A percentile compares a stretch with the other conserved stretches of the same genome.
These are phyloP conservation scores for Drechslerella dactyloides DNA, from an alignment of 2,329 filamentous ascomycete species.

Conservation along the genomic window DNA sequence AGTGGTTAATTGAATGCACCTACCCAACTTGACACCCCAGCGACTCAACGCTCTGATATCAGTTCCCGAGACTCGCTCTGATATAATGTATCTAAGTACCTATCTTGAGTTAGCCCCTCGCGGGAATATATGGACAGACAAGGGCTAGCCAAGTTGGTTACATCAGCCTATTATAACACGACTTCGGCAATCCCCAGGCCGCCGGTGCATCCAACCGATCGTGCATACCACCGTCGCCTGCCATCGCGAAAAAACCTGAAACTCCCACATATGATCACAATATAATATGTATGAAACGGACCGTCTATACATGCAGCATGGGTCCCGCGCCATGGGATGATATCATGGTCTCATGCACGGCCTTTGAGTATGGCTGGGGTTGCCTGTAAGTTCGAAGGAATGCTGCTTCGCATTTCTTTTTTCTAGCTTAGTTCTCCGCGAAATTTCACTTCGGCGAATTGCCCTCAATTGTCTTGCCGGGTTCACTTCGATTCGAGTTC, in stretches of 20 bases:
- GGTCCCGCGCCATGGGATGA: constrained; percentile 10
- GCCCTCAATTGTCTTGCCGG: neutral
- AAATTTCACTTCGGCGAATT: constrained; percentile 22
- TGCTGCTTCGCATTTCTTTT: neutral
- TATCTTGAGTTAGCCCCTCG: too few species aligned
- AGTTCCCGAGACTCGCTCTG: too few species aligned
- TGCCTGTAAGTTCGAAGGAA: neutral
- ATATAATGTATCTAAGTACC: too few species aligned
- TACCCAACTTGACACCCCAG: neutral
- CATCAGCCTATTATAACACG: neutral
- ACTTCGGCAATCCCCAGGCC: neutral
- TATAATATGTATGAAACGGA: constrained; percentile 16
- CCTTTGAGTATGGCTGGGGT: neutral
- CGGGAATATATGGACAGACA: too few species aligned
- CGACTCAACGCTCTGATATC: too few species aligned
- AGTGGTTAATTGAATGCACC: neutral
- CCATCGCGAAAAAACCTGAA: constrained; percentile 6
- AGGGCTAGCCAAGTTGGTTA: neutral
- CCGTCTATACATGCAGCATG: constrained; percentile 3
- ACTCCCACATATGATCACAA: constrained; percentile 11
- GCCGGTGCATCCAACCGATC: neutral
- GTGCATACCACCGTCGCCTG: neutral
- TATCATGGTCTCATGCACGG: constrained; percentile 6
- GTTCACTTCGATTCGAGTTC: neutral
- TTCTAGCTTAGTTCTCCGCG: too few species aligned